Evolutionary conservation across 495 filamentous ascomycete genomes (phyloP).

Genomic region (Aspergillus taichungensis): DNA sequence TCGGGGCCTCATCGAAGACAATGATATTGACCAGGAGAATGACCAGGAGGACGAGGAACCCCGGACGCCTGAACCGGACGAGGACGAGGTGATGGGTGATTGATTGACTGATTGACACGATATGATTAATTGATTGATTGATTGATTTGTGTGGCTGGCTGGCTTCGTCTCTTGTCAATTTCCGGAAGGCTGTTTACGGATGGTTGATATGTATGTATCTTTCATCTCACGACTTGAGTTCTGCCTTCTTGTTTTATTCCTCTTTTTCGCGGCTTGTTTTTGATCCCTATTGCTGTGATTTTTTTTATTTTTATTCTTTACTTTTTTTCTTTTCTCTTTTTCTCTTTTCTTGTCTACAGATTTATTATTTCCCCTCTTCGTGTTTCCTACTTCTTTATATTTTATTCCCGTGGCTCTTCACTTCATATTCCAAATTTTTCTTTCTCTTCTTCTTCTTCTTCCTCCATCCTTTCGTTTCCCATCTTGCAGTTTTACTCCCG

Average conservation of each 20-base stretch:
- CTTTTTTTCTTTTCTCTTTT: slow-evolving; percentile 5
- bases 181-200: background rate
- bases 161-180: too few species aligned
- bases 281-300: background rate
- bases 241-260: background rate
- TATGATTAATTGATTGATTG: background rate
- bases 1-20: slow-evolving; percentile 51
- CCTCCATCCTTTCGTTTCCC: background rate
- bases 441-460: background rate
- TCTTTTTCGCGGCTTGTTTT: background rate
- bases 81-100: slow-evolving; percentile 65
- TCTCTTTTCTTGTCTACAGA: background rate
- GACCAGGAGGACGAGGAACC: slow-evolving; percentile 37
- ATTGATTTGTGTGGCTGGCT: background rate
- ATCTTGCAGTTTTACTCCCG: background rate
- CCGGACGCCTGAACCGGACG: slow-evolving; percentile 43
- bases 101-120: slow-evolving; percentile 17
- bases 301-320: background rate
- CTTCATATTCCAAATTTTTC: background rate
- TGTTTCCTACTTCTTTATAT: background rate
- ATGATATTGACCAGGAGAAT: slow-evolving; percentile 43
- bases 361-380: too few species aligned
- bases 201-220: background rate
- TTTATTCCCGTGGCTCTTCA: slow-evolving; percentile 7
- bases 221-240: background rate